These are phyloP conservation scores for Russula sp. DNA, from an alignment of 768 basidiomycete genomes.

Conservation along the genomic window DNA sequence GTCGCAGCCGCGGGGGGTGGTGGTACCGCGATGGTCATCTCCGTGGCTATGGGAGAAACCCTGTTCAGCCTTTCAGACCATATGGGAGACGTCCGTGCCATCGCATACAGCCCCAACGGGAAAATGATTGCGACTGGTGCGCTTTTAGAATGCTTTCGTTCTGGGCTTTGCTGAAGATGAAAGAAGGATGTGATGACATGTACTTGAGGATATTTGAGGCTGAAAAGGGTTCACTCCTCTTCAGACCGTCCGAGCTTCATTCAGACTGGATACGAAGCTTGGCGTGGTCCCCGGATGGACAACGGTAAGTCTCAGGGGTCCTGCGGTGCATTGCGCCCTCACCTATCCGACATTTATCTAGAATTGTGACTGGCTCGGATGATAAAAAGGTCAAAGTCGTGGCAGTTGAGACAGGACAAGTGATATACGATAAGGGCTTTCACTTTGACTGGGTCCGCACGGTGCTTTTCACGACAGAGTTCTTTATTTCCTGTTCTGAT, in stretches of 20 bases:
- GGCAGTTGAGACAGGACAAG: background rate
- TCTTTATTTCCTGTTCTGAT: conserved; percentile 9
- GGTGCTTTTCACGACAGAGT: background rate
- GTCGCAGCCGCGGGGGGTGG: background rate
- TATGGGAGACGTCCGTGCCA: background rate
- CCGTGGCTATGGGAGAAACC: conserved; percentile 1
- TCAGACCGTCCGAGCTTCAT: conserved; percentile 21
- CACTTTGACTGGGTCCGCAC: conserved; percentile 11
- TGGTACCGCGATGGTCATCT: background rate
- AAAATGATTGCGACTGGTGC: conserved; percentile 17
- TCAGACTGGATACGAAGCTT: conserved; percentile 21
- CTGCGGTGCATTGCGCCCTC: background rate
- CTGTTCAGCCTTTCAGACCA: conserved; percentile 3
- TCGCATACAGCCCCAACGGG: conserved; percentile 3
- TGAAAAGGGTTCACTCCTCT: conserved; percentile 20
- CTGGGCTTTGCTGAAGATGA: background rate
- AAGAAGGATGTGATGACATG: conserved; percentile 18
- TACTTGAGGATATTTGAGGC: conserved; percentile 24
- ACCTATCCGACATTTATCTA: background rate
- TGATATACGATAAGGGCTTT: conserved; percentile 9
- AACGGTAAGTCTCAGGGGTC: background rate
- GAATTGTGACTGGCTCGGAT: conserved; percentile 13
- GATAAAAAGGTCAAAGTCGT: conserved; percentile 13
- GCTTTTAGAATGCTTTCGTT: background rate
- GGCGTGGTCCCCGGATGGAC: conserved; percentile 26